Evolutionary conservation across 371 early-diverging fungal genomes (phyloP).

Genomic region (Actinomortierella ambigua): DNA sequence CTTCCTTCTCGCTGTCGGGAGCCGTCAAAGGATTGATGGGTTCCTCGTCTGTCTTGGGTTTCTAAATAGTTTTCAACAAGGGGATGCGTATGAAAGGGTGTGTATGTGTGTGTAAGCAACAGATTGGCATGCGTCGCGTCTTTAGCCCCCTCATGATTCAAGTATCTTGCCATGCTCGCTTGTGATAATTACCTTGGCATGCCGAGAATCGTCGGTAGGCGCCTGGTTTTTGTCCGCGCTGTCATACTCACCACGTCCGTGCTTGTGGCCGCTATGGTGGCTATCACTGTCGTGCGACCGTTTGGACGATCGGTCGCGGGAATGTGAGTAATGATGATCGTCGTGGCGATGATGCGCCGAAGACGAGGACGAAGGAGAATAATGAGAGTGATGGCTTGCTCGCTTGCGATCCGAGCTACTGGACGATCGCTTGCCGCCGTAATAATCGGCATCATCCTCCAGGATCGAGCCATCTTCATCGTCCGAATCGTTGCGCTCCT

Average conservation of each 20-base stretch:
- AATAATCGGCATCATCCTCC: slow-evolving; percentile 43
- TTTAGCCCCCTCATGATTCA: no score
- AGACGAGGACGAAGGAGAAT: slow-evolving; percentile 8
- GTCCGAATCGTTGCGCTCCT: slow-evolving; percentile 41
- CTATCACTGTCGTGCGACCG: slow-evolving; percentile 20
- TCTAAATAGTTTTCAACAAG: no score
- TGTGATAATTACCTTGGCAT: no score
- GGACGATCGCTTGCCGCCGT: slow-evolving; percentile 4
- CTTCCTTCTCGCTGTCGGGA: slow-evolving; percentile 10
- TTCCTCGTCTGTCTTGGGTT: slow-evolving; percentile 2
- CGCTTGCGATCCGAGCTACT: slow-evolving; percentile 6
- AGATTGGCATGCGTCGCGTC: no score
- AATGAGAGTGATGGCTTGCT: slow-evolving; percentile 1
- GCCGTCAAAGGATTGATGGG: not conserved
- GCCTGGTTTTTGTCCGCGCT: no score
- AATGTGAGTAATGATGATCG: not conserved
- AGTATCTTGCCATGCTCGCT: no score
- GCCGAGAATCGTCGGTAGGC: no score
- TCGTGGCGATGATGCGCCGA: slow-evolving; percentile 1
- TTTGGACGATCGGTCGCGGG: slow-evolving; percentile 12
- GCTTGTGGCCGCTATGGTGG: not conserved
- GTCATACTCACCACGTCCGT: no score
- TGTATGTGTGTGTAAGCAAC: no score
- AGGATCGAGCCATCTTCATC: slow-evolving; percentile 45
- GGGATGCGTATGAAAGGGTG: no score